Conservation (phyloP, 768 basidiomycete species). For the Hericium alpestre region DNA sequence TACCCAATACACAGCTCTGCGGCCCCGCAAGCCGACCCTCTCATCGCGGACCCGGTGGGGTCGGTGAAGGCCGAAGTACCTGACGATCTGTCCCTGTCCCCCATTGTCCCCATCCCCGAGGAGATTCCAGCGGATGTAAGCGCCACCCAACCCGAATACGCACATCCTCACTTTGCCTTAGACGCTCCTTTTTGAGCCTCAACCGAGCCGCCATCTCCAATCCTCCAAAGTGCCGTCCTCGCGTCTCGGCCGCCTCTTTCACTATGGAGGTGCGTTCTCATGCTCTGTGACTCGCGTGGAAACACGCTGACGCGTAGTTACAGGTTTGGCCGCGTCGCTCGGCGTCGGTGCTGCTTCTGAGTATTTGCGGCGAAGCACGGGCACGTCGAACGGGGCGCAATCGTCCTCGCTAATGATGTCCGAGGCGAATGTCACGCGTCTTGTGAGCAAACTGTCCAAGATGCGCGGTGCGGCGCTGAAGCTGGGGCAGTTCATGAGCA, state of each 20-base stretch:
- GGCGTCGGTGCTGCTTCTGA: constrained; percentile 86
- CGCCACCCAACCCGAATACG: no score
- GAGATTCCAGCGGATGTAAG: no score
- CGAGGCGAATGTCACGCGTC: constrained; percentile 79
- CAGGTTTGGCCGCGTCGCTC: constrained; percentile 85
- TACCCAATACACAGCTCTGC: no score
- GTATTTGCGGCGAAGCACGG: constrained; percentile 55
- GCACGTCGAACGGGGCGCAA: constrained; percentile 13
- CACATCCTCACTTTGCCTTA: background rate
- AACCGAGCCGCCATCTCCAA: constrained; percentile 38
- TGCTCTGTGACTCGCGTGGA: background rate
- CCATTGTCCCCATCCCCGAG: no score
- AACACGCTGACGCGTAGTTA: no score
- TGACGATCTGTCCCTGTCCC: no score
- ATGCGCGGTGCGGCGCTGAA: constrained; percentile 98
- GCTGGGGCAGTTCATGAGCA: constrained; percentile 94
- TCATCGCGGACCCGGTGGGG: no score
- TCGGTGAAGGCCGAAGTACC: no score
- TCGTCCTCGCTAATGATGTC: constrained; percentile 66
- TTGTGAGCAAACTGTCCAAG: constrained; percentile 85
- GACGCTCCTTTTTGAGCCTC: background rate
- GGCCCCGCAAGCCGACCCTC: no score
- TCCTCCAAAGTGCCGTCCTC: constrained; percentile 90
- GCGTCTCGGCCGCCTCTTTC: constrained; percentile 78
- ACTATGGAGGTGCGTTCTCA: constrained; percentile 67